These are phyloP conservation scores for Dillenia suffruticosa DNA, from an alignment of 164 flowering plant genomes.

Conservation along the genomic window DNA sequence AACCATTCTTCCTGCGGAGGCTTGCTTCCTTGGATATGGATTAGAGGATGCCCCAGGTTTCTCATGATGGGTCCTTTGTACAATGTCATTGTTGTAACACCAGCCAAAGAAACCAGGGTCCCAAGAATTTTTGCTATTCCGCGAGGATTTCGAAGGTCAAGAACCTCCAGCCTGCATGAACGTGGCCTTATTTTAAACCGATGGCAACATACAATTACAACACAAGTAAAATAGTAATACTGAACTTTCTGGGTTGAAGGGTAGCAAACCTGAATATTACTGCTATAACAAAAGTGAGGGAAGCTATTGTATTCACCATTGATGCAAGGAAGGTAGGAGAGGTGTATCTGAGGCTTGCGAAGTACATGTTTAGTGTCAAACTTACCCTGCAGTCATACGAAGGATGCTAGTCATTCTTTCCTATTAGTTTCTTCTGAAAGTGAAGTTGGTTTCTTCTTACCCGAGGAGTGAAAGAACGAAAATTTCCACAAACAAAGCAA, in stretches of 20 bases:
- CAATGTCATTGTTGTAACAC: slow-evolving; percentile 70
- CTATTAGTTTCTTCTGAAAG: not conserved
- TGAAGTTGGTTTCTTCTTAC: slow-evolving; percentile 26
- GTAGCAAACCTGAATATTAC: slow-evolving; percentile 48
- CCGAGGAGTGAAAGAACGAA: slow-evolving; percentile 72
- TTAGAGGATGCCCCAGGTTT: slow-evolving; percentile 37
- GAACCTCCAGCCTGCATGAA: slow-evolving; percentile 49
- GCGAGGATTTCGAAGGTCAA: slow-evolving; percentile 37
- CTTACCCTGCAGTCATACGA: slow-evolving; percentile 46
- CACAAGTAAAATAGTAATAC: not conserved
- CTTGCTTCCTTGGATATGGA: slow-evolving; percentile 37
- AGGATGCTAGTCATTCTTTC: not conserved
- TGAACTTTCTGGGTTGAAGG: not conserved
- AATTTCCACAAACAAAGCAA: slow-evolving; percentile 56
- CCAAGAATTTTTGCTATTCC: slow-evolving; percentile 73
- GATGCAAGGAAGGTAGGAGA: slow-evolving; percentile 70
- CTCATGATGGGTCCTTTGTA: slow-evolving; percentile 60
- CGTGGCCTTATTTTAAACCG: not conserved
- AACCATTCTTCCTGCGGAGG: slow-evolving; percentile 58
- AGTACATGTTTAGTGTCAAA: slow-evolving; percentile 71
- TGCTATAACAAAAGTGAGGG: slow-evolving; percentile 69
- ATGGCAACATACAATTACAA: too few species aligned
- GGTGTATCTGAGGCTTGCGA: slow-evolving; percentile 72
- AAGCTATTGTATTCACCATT: slow-evolving; percentile 59
- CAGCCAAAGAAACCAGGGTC: slow-evolving; percentile 64